phyloP scores from a whole-genome alignment of 306 rosid species.

The Gastrolobium villosum region DNA sequence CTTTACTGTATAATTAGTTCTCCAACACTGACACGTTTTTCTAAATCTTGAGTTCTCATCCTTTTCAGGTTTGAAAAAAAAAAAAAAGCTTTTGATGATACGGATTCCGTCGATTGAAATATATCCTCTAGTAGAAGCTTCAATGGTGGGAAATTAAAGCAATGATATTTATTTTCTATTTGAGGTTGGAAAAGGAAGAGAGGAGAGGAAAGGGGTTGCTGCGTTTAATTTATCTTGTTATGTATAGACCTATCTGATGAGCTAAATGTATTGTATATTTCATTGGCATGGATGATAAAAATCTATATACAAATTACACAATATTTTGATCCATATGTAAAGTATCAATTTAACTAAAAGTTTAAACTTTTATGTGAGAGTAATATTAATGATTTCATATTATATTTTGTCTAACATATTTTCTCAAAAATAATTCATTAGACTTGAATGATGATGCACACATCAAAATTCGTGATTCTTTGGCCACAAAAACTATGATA shows the following conservation, averaged over 20 bases:
- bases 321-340: not conserved
- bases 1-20: not conserved
- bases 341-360: too few relatives aligned
- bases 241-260: not conserved
- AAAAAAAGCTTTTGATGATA: not conserved
- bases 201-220: not conserved
- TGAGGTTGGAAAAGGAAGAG: not conserved
- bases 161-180: not conserved
- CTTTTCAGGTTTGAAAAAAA: constrained; percentile 35
- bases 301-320: not conserved
- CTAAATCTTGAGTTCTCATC: not conserved
- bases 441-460: too few relatives aligned
- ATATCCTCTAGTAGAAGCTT: constrained; percentile 13
- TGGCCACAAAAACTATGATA: too few relatives aligned
- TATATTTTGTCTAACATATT: too few relatives aligned
- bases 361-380: too few relatives aligned
- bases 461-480: too few relatives aligned
- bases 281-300: constrained; percentile 2
- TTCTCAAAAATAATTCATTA: too few relatives aligned
- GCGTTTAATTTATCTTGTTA: not conserved
- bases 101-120: constrained; percentile 18
- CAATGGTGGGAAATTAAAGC: constrained; percentile 9
- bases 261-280: not conserved
- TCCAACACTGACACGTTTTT: not conserved
- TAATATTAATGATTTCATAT: too few relatives aligned